Evolutionary conservation across 805 yeast genomes (phyloP).

Genomic region (Saturnispora saitoi): DNA sequence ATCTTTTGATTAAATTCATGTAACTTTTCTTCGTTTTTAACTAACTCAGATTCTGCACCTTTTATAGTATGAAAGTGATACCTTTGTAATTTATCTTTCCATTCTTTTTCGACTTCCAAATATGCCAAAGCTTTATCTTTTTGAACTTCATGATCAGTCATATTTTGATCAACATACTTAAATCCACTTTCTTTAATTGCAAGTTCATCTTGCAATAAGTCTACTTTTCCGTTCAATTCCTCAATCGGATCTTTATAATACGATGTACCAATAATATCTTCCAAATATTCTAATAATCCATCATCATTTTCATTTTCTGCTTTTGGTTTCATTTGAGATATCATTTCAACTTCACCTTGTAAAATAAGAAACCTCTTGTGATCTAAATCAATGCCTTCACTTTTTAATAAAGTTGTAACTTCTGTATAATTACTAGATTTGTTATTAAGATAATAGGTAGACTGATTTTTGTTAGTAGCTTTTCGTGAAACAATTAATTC

Average conservation of each 20-base stretch:
- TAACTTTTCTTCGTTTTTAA: slow-evolving; percentile 26
- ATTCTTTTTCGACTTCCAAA: slow-evolving; percentile 54
- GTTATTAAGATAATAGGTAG: slow-evolving; percentile 70
- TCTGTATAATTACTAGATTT: slow-evolving; percentile 63
- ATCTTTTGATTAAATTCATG: slow-evolving; percentile 8
- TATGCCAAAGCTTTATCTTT: slow-evolving; percentile 64
- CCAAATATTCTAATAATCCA: slow-evolving; percentile 87
- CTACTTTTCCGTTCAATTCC: slow-evolving; percentile 48
- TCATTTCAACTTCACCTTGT: slow-evolving; percentile 97
- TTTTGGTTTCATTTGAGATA: slow-evolving; percentile 97
- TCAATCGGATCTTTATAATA: slow-evolving; percentile 73
- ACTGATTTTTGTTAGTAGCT: slow-evolving; percentile 67
- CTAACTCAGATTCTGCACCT: slow-evolving; percentile 33
- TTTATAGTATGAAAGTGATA: slow-evolving; percentile 44
- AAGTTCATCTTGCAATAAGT: slow-evolving; percentile 71
- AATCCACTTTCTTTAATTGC: slow-evolving; percentile 73
- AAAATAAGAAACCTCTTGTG: slow-evolving; percentile 90
- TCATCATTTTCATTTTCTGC: slow-evolving; percentile 90
- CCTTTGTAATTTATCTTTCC: slow-evolving; percentile 44
- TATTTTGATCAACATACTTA: slow-evolving; percentile 71
- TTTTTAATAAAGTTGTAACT: slow-evolving; percentile 65
- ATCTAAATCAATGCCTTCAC: slow-evolving; percentile 85
- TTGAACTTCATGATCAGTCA: slow-evolving; percentile 46
- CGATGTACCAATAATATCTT: slow-evolving; percentile 94
- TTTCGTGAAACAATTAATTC: slow-evolving; percentile 68